phyloP scores from a whole-genome alignment of 2,329 filamentous ascomycete genomes.

The Ceratocystis diversiconidia region DNA sequence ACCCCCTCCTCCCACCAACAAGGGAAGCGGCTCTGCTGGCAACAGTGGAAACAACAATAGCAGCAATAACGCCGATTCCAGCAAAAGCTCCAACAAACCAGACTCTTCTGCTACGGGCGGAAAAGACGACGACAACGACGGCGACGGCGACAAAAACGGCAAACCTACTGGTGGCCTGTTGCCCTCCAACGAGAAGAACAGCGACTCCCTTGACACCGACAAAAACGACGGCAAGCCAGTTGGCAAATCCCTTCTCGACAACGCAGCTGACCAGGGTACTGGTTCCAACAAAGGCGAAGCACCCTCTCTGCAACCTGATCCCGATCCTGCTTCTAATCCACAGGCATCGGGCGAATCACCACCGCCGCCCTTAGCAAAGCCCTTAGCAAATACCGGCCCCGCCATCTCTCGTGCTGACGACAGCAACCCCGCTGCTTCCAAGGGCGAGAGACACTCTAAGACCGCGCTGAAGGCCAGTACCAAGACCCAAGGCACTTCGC shows the following conservation, averaged over 20 bases:
- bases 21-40: conserved; percentile 1
- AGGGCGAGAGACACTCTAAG: background rate
- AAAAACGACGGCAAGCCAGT: background rate
- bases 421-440: background rate
- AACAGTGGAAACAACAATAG: background rate
- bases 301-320: conserved; percentile 5
- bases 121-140: conserved; percentile 15
- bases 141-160: background rate
- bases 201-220: background rate
- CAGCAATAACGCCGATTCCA: background rate
- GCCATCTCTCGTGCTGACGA: background rate
- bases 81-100: background rate
- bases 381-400: background rate
- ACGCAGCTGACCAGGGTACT: background rate
- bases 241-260: background rate
- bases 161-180: background rate
- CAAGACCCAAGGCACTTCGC: background rate
- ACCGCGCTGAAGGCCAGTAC: background rate
- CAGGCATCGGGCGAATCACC: background rate
- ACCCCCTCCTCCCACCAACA: conserved; percentile 10
- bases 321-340: background rate
- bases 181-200: background rate
- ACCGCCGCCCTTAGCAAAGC: background rate
- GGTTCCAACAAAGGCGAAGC: background rate
- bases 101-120: conserved; percentile 13